Percentiles rank a stretch among this genome's conserved stretches.
Evolutionary conservation across 2,329 filamentous ascomycete species (phyloP).

Genomic region (Diaporthe helianthi): DNA sequence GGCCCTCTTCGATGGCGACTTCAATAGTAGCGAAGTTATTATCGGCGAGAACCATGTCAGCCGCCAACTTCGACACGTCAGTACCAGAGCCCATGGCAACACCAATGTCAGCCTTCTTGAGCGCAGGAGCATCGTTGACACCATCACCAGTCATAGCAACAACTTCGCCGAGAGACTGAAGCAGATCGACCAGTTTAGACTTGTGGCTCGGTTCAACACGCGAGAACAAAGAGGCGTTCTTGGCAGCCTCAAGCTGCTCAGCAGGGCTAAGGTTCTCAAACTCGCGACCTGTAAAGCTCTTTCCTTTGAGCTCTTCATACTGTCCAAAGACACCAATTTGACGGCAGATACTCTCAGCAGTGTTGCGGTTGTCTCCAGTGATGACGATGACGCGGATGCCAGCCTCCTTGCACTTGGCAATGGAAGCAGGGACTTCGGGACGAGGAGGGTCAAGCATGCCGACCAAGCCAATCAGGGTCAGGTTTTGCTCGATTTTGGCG

Average conservation of each 20-base stretch:
- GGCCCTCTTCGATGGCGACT: conserved; percentile 92
- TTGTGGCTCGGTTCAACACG: conserved; percentile 96
- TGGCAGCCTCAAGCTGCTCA: conserved; percentile 85
- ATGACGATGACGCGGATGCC: conserved; percentile 98
- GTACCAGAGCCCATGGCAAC: conserved; percentile 99
- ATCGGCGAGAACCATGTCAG: conserved; percentile 98
- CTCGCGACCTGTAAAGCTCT: conserved; percentile 94
- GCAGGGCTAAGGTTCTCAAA: conserved; percentile 83
- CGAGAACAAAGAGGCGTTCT: conserved; percentile 89
- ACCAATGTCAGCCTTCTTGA: conserved; percentile 99
- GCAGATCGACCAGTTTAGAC: conserved; percentile 94
- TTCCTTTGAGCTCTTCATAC: conserved; percentile 83
- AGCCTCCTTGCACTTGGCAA: conserved; percentile 87
- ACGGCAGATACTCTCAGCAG: conserved; percentile 95
- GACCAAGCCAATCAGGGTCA: conserved; percentile 92
- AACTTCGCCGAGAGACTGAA: conserved; percentile 91
- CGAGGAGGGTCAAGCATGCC: conserved; percentile 97
- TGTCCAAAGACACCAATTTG: conserved; percentile 92
- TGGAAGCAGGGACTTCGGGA: conserved; percentile 85
- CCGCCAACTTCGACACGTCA: conserved; percentile 93
- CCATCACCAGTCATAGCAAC: conserved; percentile 99
- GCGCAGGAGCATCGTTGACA: conserved; percentile 95
- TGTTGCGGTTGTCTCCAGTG: conserved; percentile 97
- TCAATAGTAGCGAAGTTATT: conserved; percentile 99
- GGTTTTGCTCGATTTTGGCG: conserved; percentile 84